Conservation (phyloP, 768 basidiomycete genomes). For the Trametes cingulata region DNA sequence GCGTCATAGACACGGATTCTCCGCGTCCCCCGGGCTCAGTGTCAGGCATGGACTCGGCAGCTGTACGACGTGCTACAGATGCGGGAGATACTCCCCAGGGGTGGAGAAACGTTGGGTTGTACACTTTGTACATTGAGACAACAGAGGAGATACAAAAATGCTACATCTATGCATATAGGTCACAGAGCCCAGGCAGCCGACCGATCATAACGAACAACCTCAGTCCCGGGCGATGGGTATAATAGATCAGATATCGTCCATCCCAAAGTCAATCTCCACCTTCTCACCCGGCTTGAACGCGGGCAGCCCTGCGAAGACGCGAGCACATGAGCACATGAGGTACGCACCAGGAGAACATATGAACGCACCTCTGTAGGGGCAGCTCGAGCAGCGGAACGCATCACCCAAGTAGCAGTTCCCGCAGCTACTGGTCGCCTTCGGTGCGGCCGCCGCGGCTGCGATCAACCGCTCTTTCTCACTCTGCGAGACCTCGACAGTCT, state of each 20-base stretch:
- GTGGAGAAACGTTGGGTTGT: not conserved
- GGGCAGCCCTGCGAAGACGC: constrained; percentile 73
- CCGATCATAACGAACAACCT: not conserved
- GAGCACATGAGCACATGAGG: not conserved
- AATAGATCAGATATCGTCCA: constrained; percentile 74
- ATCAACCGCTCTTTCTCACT: constrained; percentile 66
- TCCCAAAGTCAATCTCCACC: constrained; percentile 85
- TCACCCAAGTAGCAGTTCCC: constrained; percentile 98
- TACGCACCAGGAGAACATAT: constrained; percentile 2
- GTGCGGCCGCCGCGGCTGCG: constrained; percentile 66
- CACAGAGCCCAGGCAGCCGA: not conserved
- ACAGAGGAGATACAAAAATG: constrained; percentile 10
- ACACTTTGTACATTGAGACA: constrained; percentile 3
- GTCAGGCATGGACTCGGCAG: not conserved
- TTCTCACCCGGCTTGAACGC: constrained; percentile 99
- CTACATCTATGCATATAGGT: constrained; percentile 8
- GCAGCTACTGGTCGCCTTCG: constrained; percentile 94
- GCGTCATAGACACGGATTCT: not conserved
- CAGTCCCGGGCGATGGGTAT: constrained; percentile 8
- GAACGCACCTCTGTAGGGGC: constrained; percentile 92
- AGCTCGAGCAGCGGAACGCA: constrained; percentile 94
- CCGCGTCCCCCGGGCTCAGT: no score
- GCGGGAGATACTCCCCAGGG: no score
- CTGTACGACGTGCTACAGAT: no score
- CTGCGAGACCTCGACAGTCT: constrained; percentile 56